Conservation (phyloP, 2,329 filamentous ascomycete genomes). For the Oidium heveae region DNA sequence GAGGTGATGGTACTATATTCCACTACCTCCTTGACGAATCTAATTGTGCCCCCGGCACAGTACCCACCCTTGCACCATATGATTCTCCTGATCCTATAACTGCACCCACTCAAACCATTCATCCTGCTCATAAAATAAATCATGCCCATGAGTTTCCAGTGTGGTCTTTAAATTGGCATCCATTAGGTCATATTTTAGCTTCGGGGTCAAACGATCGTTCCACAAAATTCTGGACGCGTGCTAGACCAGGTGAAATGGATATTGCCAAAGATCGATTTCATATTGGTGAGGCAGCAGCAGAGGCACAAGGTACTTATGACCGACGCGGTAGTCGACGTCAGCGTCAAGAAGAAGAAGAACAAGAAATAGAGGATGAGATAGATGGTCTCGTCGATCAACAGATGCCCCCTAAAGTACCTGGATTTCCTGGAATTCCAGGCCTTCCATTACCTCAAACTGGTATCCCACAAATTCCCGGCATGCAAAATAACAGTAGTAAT, state of each 20-base stretch:
- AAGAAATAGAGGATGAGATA: conserved; percentile 77
- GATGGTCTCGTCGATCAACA: conserved; percentile 84
- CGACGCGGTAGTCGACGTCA: conserved; percentile 53
- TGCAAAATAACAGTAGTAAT: conserved; percentile 16
- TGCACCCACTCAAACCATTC: conserved; percentile 69
- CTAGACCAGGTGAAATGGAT: conserved; percentile 65
- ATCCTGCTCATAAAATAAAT: conserved; percentile 65
- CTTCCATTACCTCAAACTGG: conserved; percentile 15
- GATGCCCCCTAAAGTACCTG: conserved; percentile 37
- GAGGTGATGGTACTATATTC: conserved; percentile 67
- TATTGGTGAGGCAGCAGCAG: conserved; percentile 77
- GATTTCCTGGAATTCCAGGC: conserved; percentile 29
- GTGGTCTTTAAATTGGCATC: conserved; percentile 97
- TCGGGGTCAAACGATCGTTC: conserved; percentile 93
- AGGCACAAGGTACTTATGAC: conserved; percentile 87
- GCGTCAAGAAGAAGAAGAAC: conserved; percentile 76
- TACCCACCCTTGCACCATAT: conserved; percentile 55
- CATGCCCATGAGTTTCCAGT: conserved; percentile 88
- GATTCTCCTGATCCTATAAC: conserved; percentile 58
- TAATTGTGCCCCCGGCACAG: conserved; percentile 52
- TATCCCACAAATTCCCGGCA: conserved; percentile 23
- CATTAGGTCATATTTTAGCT: conserved; percentile 78
- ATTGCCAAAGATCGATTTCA: conserved; percentile 82
- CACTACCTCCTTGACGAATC: conserved; percentile 94
- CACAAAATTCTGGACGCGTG: conserved; percentile 87